Percentiles rank a stretch among this genome's conserved stretches.
These are phyloP conservation scores for Gardenia jasminoides DNA, from an alignment of 257 asterid species.

Conservation along the genomic window DNA sequence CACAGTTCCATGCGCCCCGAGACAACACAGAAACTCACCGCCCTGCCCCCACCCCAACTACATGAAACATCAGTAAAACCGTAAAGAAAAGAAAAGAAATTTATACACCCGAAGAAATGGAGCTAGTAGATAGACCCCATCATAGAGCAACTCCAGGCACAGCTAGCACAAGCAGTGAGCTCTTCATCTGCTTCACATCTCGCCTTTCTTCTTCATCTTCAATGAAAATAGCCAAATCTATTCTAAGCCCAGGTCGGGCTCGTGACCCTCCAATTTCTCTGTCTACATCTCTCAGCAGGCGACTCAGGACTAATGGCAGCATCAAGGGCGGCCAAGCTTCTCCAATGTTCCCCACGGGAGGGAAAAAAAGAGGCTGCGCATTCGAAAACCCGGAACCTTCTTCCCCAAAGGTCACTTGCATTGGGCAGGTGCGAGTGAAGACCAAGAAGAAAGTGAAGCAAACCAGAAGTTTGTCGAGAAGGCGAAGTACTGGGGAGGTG, in stretches of 20 bases:
- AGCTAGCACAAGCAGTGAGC: conserved; percentile 41
- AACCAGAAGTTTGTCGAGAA: conserved; percentile 55
- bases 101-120: conserved; percentile 33
- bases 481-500: conserved; percentile 53
- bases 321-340: conserved; percentile 78
- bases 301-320: conserved; percentile 69
- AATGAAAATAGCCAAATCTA: conserved; percentile 46
- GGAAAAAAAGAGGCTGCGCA: conserved; percentile 57
- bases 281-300: conserved; percentile 77
- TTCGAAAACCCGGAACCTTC: conserved; percentile 91
- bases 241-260: conserved; percentile 47
- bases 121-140: conserved; percentile 56
- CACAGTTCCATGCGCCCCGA: conserved; percentile 1
- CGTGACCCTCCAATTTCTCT: conserved; percentile 64
- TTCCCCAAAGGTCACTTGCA: conserved; percentile 96
- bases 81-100: conserved; percentile 17
- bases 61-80: conserved; percentile 18
- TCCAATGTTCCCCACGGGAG: conserved; percentile 53
- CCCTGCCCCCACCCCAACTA: not conserved
- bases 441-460: conserved; percentile 73
- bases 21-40: not conserved
- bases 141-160: conserved; percentile 42
- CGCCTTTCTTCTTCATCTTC: conserved; percentile 53
- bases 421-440: conserved; percentile 92
- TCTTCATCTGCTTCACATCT: conserved; percentile 66